Evolutionary conservation across 163 green algal genomes (phyloP).

Genomic region (Scenedesmus sp.): DNA sequence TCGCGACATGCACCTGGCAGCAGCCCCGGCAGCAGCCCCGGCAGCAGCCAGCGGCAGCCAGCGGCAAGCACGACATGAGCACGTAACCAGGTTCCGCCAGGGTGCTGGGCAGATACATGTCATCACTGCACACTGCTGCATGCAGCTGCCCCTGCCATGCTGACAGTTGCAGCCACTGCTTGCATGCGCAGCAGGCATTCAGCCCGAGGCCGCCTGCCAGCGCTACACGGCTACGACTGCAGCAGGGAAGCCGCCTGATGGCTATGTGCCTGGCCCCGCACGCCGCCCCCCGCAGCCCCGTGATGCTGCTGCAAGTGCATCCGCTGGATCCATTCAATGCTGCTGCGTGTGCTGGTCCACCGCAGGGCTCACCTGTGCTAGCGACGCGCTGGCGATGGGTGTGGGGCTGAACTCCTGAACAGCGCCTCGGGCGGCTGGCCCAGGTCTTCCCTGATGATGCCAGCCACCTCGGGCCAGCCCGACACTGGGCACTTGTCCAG

Average conservation of each 20-base stretch:
- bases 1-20: conserved; percentile 86
- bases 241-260: too few relatives aligned
- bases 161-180: too few relatives aligned
- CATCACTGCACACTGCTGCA: too few relatives aligned
- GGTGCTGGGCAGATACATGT: too few relatives aligned
- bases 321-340: background rate
- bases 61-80: too few relatives aligned
- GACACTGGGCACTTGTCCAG: conserved; percentile 88
- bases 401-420: conserved; percentile 78
- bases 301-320: background rate
- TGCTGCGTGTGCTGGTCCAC: background rate
- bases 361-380: conserved; percentile 84
- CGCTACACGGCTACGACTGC: too few relatives aligned
- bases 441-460: conserved; percentile 80
- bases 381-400: conserved; percentile 89
- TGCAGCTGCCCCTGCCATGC: too few relatives aligned
- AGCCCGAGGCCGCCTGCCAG: too few relatives aligned
- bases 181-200: too few relatives aligned
- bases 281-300: background rate
- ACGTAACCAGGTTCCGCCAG: too few relatives aligned
- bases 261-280: too few relatives aligned
- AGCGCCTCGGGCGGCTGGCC: conserved; percentile 74
- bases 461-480: conserved; percentile 64
- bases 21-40: background rate
- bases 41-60: too few relatives aligned